phyloP scores from a whole-genome alignment of 225 moss, liverwort and hornwort genomes.

The Bryoerythrophyllum caledonicum region DNA sequence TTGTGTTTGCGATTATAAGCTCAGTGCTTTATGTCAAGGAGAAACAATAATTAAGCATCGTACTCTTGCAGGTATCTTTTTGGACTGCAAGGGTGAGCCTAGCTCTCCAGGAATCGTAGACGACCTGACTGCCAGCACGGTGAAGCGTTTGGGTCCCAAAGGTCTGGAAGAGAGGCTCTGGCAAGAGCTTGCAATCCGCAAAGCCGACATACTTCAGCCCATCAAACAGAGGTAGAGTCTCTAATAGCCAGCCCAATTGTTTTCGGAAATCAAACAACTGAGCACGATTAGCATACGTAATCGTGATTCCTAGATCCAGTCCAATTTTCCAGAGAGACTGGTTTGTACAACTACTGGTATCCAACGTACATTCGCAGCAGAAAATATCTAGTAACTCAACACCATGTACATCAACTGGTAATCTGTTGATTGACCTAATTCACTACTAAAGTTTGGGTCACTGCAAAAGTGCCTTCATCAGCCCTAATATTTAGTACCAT shows the following conservation, averaged over 20 bases:
- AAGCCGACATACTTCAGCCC: constrained; percentile 36
- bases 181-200: constrained; percentile 52
- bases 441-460: not conserved
- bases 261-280: constrained; percentile 8
- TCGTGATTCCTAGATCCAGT: not conserved
- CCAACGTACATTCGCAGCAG: not conserved
- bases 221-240: constrained; percentile 13
- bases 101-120: constrained; percentile 43
- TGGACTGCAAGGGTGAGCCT: constrained; percentile 21
- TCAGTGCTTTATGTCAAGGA: not conserved
- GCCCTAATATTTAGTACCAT: no score
- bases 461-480: no score
- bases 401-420: not conserved
- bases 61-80: constrained; percentile 40
- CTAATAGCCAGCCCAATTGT: not conserved
- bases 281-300: not conserved
- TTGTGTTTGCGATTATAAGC: not conserved
- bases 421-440: not conserved
- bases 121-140: constrained; percentile 41
- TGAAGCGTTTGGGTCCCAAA: constrained; percentile 54
- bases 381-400: not conserved
- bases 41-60: constrained; percentile 9
- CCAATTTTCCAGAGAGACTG: not conserved
- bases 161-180: constrained; percentile 56
- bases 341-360: not conserved